Percentiles rank a stretch among this genome's conserved stretches.
These are phyloP conservation scores for Fraxinus dipetala DNA, from an alignment of 305 asterid genomes.

Conservation along the genomic window DNA sequence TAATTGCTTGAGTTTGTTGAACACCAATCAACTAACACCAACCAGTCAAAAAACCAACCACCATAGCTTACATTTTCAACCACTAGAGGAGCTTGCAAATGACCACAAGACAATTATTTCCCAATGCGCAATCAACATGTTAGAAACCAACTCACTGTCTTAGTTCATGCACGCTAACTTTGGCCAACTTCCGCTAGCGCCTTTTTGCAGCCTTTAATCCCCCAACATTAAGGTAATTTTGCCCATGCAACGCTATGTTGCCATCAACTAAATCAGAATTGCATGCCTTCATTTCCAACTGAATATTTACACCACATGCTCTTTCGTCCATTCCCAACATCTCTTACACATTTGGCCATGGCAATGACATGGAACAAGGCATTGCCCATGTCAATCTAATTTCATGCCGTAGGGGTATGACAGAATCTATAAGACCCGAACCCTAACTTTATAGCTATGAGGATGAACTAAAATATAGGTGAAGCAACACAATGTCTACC, in stretches of 20 bases:
- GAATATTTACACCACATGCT: neutral
- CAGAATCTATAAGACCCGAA: neutral
- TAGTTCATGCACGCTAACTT: too few relatives aligned
- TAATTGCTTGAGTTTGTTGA: too few relatives aligned
- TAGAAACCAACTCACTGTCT: neutral
- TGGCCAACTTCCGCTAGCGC: too few relatives aligned
- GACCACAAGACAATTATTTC: neutral
- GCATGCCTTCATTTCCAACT: neutral
- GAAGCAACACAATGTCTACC: neutral
- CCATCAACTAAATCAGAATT: too few relatives aligned
- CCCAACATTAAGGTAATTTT: too few relatives aligned
- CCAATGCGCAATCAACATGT: neutral
- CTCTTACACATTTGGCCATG: neutral
- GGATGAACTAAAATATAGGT: neutral
- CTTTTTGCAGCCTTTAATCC: too few relatives aligned
- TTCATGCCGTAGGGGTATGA: too few relatives aligned
- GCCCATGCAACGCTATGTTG: too few relatives aligned
- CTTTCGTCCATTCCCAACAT: neutral
- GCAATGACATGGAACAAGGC: neutral
- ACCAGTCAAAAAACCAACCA: too few relatives aligned
- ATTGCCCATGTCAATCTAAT: neutral
- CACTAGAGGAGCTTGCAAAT: neutral
- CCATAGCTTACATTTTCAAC: too few relatives aligned
- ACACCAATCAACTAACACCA: too few relatives aligned
- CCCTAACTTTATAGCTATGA: neutral